Evolutionary conservation across 495 filamentous ascomycete genomes (phyloP).

Genomic region (Xanthoparmelia taractica): DNA sequence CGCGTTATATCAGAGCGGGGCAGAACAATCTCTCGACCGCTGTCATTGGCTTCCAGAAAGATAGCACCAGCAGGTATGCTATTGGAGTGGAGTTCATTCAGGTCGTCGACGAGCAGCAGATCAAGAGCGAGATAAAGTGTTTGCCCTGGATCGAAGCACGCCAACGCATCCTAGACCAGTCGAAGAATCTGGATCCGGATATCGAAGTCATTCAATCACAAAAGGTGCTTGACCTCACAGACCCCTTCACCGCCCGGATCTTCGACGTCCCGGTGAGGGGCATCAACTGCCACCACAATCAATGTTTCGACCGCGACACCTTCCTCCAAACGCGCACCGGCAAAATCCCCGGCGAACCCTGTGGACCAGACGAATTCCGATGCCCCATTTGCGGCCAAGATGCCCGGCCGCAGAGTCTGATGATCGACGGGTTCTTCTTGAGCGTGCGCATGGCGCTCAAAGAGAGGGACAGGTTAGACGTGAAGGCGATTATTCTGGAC

Average conservation of each 20-base stretch:
- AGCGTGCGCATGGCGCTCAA: slow-evolving; percentile 47
- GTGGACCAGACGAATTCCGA: slow-evolving; percentile 64
- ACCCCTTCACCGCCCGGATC: slow-evolving; percentile 65
- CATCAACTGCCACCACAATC: slow-evolving; percentile 53
- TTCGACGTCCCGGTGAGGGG: slow-evolving; percentile 65
- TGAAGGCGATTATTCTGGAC: slow-evolving; percentile 50
- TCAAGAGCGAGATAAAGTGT: slow-evolving; percentile 38
- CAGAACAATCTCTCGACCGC: slow-evolving; percentile 52
- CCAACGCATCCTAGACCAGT: slow-evolving; percentile 34
- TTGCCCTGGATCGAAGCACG: slow-evolving; percentile 31
- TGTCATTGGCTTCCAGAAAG: slow-evolving; percentile 39
- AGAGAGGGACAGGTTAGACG: slow-evolving; percentile 33
- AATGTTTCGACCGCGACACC: slow-evolving; percentile 83
- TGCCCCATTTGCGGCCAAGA: slow-evolving; percentile 75
- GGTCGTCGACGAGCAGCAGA: slow-evolving; percentile 41
- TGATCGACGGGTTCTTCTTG: slow-evolving; percentile 63
- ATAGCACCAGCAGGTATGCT: slow-evolving; percentile 36
- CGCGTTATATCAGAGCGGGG: slow-evolving; percentile 43
- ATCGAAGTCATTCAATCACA: slow-evolving; percentile 54
- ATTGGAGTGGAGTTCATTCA: slow-evolving; percentile 58
- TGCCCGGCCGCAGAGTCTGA: slow-evolving; percentile 60
- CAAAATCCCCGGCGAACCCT: slow-evolving; percentile 41
- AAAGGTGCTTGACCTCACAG: slow-evolving; percentile 64
- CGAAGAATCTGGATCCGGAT: slow-evolving; percentile 54
- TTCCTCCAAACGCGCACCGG: slow-evolving; percentile 60